A percentile compares a stretch with the other conserved stretches of the same genome.
These are phyloP conservation scores for Paraphaeosphaeria sporulosa DNA, from an alignment of 2,329 filamentous ascomycete genomes.

Conservation along the genomic window DNA sequence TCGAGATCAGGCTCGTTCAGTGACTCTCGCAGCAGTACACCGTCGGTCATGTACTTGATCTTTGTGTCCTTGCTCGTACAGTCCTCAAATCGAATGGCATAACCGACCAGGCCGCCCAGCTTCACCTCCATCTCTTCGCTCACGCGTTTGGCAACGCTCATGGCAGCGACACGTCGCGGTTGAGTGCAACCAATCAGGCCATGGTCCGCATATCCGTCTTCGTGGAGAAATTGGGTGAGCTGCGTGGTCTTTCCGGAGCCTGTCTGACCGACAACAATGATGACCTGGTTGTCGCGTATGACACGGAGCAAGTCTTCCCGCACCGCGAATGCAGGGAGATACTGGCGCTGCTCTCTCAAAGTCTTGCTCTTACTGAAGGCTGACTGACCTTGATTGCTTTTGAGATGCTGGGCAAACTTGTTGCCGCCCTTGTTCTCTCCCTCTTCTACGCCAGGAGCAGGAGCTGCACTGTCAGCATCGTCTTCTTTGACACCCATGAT, in stretches of 20 bases:
- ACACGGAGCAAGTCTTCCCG: constrained; percentile 90
- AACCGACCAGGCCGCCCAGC: constrained; percentile 86
- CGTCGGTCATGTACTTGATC: constrained; percentile 99
- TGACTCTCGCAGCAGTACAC: constrained; percentile 90
- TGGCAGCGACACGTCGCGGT: constrained; percentile 92
- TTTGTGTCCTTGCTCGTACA: constrained; percentile 94
- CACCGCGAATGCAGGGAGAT: constrained; percentile 92
- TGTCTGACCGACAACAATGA: constrained; percentile 96
- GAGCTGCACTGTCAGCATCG: constrained; percentile 83
- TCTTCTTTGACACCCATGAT: constrained; percentile 96
- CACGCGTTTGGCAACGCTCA: constrained; percentile 98
- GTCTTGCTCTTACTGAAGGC: constrained; percentile 94
- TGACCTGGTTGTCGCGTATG: constrained; percentile 94
- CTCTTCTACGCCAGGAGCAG: constrained; percentile 77
- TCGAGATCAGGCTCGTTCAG: constrained; percentile 92
- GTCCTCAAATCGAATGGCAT: constrained; percentile 98
- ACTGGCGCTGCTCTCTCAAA: constrained; percentile 89
- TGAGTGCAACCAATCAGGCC: constrained; percentile 98
- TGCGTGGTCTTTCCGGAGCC: constrained; percentile 98
- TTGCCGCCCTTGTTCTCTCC: constrained; percentile 71
- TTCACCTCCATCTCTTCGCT: constrained; percentile 98
- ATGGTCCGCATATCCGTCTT: constrained; percentile 87
- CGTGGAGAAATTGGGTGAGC: constrained; percentile 92
- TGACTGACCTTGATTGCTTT: constrained; percentile 82
- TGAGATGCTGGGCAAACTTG: constrained; percentile 91